Evolutionary conservation across 179 eudicot species (phyloP), one percentile per base, ranked within the genome.

Genomic region (Silene coronaria): DNA sequence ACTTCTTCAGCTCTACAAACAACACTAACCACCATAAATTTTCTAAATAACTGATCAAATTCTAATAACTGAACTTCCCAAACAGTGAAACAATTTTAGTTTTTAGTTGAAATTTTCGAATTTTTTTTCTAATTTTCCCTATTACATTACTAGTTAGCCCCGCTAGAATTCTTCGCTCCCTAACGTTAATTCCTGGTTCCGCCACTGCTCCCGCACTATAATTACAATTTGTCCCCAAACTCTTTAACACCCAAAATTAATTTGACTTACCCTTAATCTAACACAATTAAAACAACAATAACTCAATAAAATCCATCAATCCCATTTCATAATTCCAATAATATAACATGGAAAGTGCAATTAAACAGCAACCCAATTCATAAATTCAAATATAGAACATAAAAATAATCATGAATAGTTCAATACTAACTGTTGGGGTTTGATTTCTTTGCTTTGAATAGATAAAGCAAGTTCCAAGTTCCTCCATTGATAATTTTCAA

Each of bases 381-480:
- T 27, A 67, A 67, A 58, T 21, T 21, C 30, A 72, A 45, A 10
- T 51, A 46, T n/a, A 66, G 1, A 65, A 57, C 1, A 22, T 13
- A 17, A 6, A 30, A 23, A 14, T 16, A 53, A 69, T 59, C 27
- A 34, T 46, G 19, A 36, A 19, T 14, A 27, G 48, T 42, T 42
- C 48, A 70, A 27, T 4, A 82, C 89, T 73, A 77, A 95, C 99
- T 76, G 78, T 14, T 57, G 81, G 81, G 79, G 17, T 68, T 70
- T 75, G 24, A 83, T 24, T 22, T 81, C 70, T 76, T 87, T 87
- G 79, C 78, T 87, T 78, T 91, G 85, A 17, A 95, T 83, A 1
- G 85, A 82, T 23, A 92, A 79, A 76, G 83, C 77, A 12, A 92
- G 73, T 78, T 92, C 87, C 71, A 92, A 80, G 66, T 91, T 91